phyloP scores from a whole-genome alignment of 495 filamentous ascomycete species.

The Trichoderma reesei region DNA sequence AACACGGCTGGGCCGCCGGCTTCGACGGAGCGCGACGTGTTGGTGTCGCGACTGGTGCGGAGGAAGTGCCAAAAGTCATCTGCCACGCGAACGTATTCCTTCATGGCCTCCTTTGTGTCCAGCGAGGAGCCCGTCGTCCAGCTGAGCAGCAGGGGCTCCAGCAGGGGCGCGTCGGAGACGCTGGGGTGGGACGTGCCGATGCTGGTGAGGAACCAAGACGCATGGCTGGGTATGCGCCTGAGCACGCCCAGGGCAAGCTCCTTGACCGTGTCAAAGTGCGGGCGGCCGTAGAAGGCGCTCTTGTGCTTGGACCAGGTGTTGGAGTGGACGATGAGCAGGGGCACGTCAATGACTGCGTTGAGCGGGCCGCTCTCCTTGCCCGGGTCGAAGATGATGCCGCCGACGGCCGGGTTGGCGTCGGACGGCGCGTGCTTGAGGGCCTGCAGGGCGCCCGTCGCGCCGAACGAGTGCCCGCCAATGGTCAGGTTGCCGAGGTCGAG shows the following conservation, averaged over 20 bases:
- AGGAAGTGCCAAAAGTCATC: conserved; percentile 36
- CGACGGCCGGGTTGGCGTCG: conserved; percentile 28
- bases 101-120: conserved; percentile 28
- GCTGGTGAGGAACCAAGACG: conserved; percentile 43
- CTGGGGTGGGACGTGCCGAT: conserved; percentile 42
- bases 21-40: not conserved
- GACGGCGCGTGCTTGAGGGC: conserved; percentile 33
- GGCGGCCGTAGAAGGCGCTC: conserved; percentile 38
- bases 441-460: conserved; percentile 43
- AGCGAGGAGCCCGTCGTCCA: conserved; percentile 40
- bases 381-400: conserved; percentile 39
- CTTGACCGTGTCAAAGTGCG: conserved; percentile 43
- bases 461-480: conserved; percentile 43
- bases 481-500: conserved; percentile 33
- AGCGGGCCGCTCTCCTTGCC: conserved; percentile 44
- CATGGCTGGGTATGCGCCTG: conserved; percentile 18
- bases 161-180: conserved; percentile 44
- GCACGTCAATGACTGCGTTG: conserved; percentile 40
- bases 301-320: conserved; percentile 39
- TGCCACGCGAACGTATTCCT: conserved; percentile 35
- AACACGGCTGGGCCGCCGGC: too few species aligned
- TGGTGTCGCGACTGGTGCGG: not conserved
- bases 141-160: conserved; percentile 37
- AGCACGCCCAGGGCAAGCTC: conserved; percentile 33
- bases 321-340: conserved; percentile 39